Evolutionary conservation across 331 rosid genomes (phyloP), one percentile per base, ranked within the genome.

Genomic region (Rhamnella rubrinervis): DNA sequence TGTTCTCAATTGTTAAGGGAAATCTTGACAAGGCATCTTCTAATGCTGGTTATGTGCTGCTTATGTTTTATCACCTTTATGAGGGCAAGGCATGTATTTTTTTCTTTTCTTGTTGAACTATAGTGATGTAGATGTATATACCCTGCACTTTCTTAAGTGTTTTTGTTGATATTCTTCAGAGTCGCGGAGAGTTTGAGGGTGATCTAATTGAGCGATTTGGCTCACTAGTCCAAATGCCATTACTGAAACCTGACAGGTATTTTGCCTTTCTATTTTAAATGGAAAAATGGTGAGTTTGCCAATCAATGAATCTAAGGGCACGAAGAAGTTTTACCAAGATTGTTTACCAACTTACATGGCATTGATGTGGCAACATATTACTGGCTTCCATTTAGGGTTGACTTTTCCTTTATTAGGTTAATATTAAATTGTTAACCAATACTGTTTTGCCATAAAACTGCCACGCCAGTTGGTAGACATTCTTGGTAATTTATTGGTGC

Each of bases 61-160:
- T 93, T 73, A 93, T 93, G 98, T 93, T 93, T 85, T 88, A 93
- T 85, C 88, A 93, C 82, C 97, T 93, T 55, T 91, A 93, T 68
- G 92, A 93, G 72, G 96, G 96, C 86, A 87, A 79, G 96, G 98
- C 80, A 83, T 73, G 85, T 55, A 65, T 74, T 68, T 8, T 68
- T 8, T n/a, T 13, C n/a, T n/a, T 64, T 14, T 63, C 65, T 20
- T 51, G 39, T 17, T 7, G 0, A n/a, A 53, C 25, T 7, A 53
- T 11, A 21, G 26, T 25, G 23, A 28, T 19, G 14, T 61, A 11
- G 25, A 46, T 80, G 53, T 65, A 44, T 39, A 17, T 61, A 63
- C 72, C 60, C n/a, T 63, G 63, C 63, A 59, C 60, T 71, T 49
- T 75, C 77, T n/a, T 71, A 67, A 81, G 37, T 68, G 75, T 51